Evolutionary conservation across 2,329 filamentous ascomycete genomes (phyloP), one percentile per base, ranked within the genome.

Genomic region (Aspergillus sp.): DNA sequence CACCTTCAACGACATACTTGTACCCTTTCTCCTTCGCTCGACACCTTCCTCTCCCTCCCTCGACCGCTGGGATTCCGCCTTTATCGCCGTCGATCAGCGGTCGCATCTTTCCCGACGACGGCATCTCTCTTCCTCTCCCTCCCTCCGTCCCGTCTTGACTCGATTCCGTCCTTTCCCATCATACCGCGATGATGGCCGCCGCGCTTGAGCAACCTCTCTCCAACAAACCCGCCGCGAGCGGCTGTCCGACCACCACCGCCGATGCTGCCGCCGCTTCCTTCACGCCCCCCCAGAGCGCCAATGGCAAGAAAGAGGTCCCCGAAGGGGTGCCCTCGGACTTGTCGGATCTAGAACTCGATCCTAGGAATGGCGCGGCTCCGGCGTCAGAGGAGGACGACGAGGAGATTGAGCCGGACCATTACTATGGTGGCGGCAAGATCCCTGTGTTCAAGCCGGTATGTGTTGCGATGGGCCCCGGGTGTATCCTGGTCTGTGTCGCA

Each of bases 401-500:
- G 57, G 87, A 93, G 46, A 79, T 95, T 47, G 75, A 84, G 42
- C 91, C 91, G 1, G 88, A 90, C 64, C 85, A 95, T 68, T 96
- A 88, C 75, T 95, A 89, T 63, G 90, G 81, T 46, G 80, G 77
- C 49, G 81, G 90, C 53, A 87, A 83, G 53, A 86, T 98, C 32
- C 91, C 93, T 7, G 86, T 98, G 51, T 98, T 98, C 72, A 91
- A 85, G 69, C 93, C 93, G 55, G 81, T 83, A 73, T 65, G 80
- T 80, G 25, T 23, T 22, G 25, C 22, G n/a, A 33, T 44, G n/a
- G 23, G 15, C 12, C 17, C 22, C n/a, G 5, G 25, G 25, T 30
- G 1, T 30, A 30, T 20, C 22, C 20, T 25, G 25, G 9, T 12
- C 13, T 22, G 23, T 10, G 7, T 7, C 15, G 19, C 32, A 27